These are phyloP conservation scores for Monosporozyma siamensis DNA, from an alignment of 805 yeast genomes.

Conservation along the genomic window DNA sequence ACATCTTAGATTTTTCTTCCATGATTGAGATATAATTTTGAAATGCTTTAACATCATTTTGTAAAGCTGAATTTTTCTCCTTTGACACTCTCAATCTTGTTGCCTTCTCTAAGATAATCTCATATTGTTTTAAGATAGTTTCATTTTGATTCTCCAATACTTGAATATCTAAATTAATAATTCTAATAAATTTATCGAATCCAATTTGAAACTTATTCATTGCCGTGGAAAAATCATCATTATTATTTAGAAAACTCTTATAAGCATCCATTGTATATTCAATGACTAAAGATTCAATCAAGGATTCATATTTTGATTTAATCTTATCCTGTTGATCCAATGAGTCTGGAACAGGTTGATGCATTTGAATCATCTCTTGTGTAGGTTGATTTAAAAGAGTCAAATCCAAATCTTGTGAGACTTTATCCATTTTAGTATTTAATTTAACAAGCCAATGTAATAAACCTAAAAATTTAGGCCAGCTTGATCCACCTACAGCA, in stretches of 20 bases:
- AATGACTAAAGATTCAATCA: constrained; percentile 40
- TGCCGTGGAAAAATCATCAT: constrained; percentile 51
- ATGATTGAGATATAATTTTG: constrained; percentile 61
- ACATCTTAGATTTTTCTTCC: constrained; percentile 52
- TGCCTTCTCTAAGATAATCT: constrained; percentile 36
- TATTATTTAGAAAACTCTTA: constrained; percentile 51
- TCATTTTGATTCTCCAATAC: constrained; percentile 35
- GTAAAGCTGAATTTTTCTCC: constrained; percentile 53
- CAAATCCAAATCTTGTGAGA: constrained; percentile 15
- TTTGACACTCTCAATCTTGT: constrained; percentile 42
- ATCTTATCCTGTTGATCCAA: constrained; percentile 26
- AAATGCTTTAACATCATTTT: constrained; percentile 61
- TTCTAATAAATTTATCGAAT: constrained; percentile 42
- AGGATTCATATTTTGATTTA: constrained; percentile 29
- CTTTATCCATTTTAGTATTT: constrained; percentile 35
- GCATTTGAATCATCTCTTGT: constrained; percentile 23
- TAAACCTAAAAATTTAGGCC: constrained; percentile 80
- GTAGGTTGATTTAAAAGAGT: constrained; percentile 21
- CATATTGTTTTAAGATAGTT: constrained; percentile 32
- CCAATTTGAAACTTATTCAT: constrained; percentile 48
- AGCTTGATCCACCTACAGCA: constrained; percentile 83
- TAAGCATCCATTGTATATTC: constrained; percentile 60
- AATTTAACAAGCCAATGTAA: constrained; percentile 70
- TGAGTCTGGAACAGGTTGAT: constrained; percentile 11
- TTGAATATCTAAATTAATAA: constrained; percentile 40